A percentile compares a stretch with the other conserved stretches of the same genome.
phyloP scores from a whole-genome alignment of 2,329 filamentous ascomycete species.

The Claviceps sp. region DNA sequence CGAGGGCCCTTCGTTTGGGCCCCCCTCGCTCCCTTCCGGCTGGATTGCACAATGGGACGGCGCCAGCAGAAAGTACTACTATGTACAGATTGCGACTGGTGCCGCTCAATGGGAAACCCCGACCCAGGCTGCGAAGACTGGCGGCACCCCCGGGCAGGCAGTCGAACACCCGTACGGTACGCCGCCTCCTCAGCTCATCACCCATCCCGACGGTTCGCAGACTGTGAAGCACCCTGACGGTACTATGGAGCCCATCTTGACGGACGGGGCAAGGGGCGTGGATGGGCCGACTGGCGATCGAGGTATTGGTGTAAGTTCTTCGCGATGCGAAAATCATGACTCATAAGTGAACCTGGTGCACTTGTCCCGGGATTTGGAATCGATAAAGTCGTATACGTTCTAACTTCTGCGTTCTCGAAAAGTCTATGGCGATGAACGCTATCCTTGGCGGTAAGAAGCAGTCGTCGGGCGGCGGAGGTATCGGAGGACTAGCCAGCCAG shows the following conservation, averaged over 20 bases:
- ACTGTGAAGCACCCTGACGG: conserved; percentile 48
- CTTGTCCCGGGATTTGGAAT: background rate
- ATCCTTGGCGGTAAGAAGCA: conserved; percentile 35
- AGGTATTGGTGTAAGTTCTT: conserved; percentile 46
- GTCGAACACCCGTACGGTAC: conserved; percentile 50
- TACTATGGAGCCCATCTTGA: conserved; percentile 45
- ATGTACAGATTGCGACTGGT: conserved; percentile 59
- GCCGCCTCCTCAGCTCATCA: conserved; percentile 43
- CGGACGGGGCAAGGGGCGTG: conserved; percentile 34
- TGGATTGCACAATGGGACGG: conserved; percentile 62
- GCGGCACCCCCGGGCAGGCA: conserved; percentile 42
- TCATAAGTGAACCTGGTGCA: background rate
- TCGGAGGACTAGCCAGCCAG: conserved; percentile 7
- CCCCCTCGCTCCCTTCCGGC: conserved; percentile 47
- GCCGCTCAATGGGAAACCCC: conserved; percentile 64
- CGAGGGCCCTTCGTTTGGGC: conserved; percentile 45
- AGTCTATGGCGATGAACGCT: conserved; percentile 49
- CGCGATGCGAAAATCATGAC: background rate
- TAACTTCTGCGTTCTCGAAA: background rate
- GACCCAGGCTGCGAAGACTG: conserved; percentile 48
- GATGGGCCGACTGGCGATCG: conserved; percentile 45
- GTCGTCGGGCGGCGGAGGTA: conserved; percentile 15
- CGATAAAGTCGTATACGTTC: background rate
- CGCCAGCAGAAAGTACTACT: conserved; percentile 52
- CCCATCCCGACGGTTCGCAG: conserved; percentile 48